Conservation (phyloP, 441 rosid species). For the Populus tomentosa region DNA sequence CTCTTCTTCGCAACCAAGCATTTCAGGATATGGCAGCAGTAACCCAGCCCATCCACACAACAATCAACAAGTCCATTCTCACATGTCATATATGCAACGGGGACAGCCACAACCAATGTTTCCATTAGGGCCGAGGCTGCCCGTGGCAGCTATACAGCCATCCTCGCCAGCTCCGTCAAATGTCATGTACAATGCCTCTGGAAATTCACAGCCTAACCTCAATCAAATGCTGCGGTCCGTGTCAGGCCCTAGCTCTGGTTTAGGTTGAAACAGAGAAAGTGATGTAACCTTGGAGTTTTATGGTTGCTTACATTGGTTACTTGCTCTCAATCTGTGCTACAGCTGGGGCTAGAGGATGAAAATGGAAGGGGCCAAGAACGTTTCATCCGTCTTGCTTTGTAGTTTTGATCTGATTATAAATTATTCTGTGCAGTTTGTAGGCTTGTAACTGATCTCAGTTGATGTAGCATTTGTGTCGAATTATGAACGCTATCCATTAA, state of each 20-base stretch:
- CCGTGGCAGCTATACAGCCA: slow-evolving; percentile 62
- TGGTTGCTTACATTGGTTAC: not conserved
- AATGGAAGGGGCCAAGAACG: slow-evolving; percentile 7
- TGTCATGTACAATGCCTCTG: slow-evolving; percentile 50
- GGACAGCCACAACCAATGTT: slow-evolving; percentile 46
- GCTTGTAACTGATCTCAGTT: slow-evolving; percentile 17
- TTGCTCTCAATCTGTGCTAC: slow-evolving; percentile 17
- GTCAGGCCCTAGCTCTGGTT: slow-evolving; percentile 64
- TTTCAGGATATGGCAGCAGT: slow-evolving; percentile 49
- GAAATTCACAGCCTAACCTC: slow-evolving; percentile 52
- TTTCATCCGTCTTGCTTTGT: not conserved
- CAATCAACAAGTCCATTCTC: slow-evolving; percentile 60
- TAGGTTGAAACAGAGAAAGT: slow-evolving; percentile 33
- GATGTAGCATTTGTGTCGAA: slow-evolving; percentile 9
- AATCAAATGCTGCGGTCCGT: slow-evolving; percentile 59
- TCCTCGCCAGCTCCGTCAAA: slow-evolving; percentile 60
- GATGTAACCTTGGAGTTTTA: slow-evolving; percentile 7
- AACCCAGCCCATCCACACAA: slow-evolving; percentile 57
- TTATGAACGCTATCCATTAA: slow-evolving; percentile 12
- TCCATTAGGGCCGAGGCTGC: slow-evolving; percentile 70
- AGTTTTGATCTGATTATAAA: slow-evolving; percentile 12
- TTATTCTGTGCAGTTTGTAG: slow-evolving; percentile 17
- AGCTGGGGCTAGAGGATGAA: not conserved
- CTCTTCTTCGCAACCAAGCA: slow-evolving; percentile 55
- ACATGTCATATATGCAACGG: slow-evolving; percentile 74